phyloP scores from a whole-genome alignment of 345 rosid genomes.

The Garcia nutans region DNA sequence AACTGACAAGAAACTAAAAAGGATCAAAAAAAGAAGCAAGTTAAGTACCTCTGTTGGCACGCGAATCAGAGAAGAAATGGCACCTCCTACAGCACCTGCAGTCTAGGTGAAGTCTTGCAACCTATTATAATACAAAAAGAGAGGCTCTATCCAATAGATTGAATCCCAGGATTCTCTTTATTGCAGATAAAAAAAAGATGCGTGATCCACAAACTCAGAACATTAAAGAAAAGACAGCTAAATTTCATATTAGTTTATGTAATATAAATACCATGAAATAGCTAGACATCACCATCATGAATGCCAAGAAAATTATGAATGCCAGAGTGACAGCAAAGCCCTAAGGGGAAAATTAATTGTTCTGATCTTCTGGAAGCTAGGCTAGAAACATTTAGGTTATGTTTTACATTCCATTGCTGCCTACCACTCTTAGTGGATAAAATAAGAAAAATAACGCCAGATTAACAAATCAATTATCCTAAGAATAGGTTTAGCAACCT shows the following conservation, averaged over 20 bases:
- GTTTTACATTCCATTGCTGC: too few relatives aligned
- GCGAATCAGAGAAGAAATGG: constrained; percentile 85
- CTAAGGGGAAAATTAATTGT: not conserved
- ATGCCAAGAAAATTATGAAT: not conserved
- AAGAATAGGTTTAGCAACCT: constrained; percentile 7
- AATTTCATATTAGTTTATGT: not conserved
- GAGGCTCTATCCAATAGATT: constrained; percentile 14
- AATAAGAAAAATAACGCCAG: not conserved
- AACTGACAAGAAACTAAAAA: constrained; percentile 2
- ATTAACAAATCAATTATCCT: not conserved
- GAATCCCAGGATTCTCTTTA: constrained; percentile 7
- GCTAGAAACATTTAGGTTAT: too few relatives aligned
- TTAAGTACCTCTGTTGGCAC: constrained; percentile 83
- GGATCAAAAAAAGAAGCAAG: constrained; percentile 3
- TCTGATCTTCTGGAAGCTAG: too few relatives aligned
- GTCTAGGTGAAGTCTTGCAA: constrained; percentile 54
- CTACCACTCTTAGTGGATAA: not conserved
- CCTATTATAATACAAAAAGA: constrained; percentile 25
- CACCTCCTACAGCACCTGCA: constrained; percentile 90
- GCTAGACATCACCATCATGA: not conserved
- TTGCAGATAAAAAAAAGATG: not conserved
- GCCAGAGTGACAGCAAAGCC: not conserved
- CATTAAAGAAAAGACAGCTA: not conserved
- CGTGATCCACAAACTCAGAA: not conserved
- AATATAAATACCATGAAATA: not conserved